Base-by-base conservation (phyloP, 208 protist genomes). In the Wallacemonas sp. region DNA sequence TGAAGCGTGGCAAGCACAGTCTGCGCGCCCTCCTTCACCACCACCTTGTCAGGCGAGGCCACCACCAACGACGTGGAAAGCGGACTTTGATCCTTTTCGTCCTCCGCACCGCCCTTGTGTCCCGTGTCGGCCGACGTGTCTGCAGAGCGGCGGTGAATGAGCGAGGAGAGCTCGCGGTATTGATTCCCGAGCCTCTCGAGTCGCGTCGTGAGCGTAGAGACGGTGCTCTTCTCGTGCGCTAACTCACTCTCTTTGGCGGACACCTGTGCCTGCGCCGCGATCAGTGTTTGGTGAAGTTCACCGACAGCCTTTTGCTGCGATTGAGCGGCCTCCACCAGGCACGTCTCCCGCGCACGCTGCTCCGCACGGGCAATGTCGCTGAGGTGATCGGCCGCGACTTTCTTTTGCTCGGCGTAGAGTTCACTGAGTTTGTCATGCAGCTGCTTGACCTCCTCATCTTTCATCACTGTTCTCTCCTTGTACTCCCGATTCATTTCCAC, bases 401-500 rank as follows among this genome's bases (percentile, higher is more conserved):
- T 15, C 19, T 72, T 68, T 39, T 84, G 79, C 47, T 89, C 77
- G 58, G 82, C 77, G 3, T 73, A 70, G 15, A 95, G 67, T 30
- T 56, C 5, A 0, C 46, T 51, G 19, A 70, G 34, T 31, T 77
- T 66, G 41, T 36, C 2, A 33, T 77, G 62, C 42, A 91, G 53
- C 28, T 51, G 24, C 28, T 53, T 61, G 54, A 87, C 47, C 64
- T 87, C 83, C 44, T 94, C 83, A 36, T 79, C 72, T 46, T 87
- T 78, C 62, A 89, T 54, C 28, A 27, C 38, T 0, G 78, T 88
- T 6, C 83, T 72, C 62, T 94, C 88, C 51, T 87, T 74, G 47
- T 91, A 90, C 56, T 94, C 88, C 8, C 79, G 75, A 15, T 73
- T 65, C 27, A 89, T 73, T 51, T 90, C 73, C 59, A 91, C 61